A percentile compares a stretch with the other conserved stretches of the same genome.
These are phyloP conservation scores for Rhodotorula sp. DNA, from an alignment of 1,284 basidiomycete species.

Conservation along the genomic window DNA sequence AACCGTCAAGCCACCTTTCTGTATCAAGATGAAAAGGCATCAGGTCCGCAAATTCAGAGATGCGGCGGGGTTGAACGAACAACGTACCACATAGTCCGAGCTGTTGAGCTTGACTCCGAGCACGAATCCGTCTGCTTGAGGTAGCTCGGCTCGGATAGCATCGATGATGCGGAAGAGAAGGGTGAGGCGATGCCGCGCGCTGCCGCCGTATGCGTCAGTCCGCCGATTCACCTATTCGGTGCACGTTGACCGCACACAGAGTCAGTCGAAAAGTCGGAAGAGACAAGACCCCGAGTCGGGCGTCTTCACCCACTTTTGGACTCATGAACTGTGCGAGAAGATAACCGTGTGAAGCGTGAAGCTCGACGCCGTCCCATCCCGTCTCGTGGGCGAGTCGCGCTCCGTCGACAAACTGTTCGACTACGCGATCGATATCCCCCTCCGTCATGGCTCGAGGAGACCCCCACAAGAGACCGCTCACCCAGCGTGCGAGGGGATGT, in stretches of 20 bases:
- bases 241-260: too few relatives aligned
- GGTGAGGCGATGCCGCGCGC: conserved; percentile 49
- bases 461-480: conserved; percentile 63
- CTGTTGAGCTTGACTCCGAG: conserved; percentile 85
- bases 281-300: too few relatives aligned
- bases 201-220: conserved; percentile 61
- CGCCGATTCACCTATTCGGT: conserved; percentile 66
- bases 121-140: conserved; percentile 59
- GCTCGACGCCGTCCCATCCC: conserved; percentile 84
- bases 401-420: conserved; percentile 68
- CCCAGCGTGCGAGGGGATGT: conserved; percentile 51
- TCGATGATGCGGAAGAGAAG: conserved; percentile 66
- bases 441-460: conserved; percentile 63
- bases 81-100: conserved; percentile 66
- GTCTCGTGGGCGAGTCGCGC: conserved; percentile 65
- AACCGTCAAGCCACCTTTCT: conserved; percentile 52
- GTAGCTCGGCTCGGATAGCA: conserved; percentile 62
- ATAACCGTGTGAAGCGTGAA: conserved; percentile 67
- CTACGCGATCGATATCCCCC: conserved; percentile 63
- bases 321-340: conserved; percentile 82
- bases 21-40: neutral
- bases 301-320: conserved; percentile 59
- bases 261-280: too few relatives aligned
- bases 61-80: neutral
- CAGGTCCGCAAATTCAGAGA: neutral